Conservation (phyloP, 768 basidiomycete species). For the Mycena crocata region DNA sequence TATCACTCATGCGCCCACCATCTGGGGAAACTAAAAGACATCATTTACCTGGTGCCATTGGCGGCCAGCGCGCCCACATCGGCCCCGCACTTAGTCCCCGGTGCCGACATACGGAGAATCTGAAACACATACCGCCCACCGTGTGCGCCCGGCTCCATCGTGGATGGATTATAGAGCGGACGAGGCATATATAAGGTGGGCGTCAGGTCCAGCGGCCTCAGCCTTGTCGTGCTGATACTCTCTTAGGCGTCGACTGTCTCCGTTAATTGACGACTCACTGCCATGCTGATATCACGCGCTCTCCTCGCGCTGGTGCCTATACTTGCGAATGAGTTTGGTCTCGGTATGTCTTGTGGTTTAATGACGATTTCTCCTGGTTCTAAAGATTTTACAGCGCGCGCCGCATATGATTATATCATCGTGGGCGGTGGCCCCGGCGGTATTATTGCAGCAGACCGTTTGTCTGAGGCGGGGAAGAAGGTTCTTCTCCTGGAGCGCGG, state of each 20-base stretch:
- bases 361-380: background rate
- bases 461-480: constrained; percentile 71
- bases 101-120: background rate
- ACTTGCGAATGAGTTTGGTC: background rate
- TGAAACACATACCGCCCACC: constrained; percentile 14
- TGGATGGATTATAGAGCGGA: background rate
- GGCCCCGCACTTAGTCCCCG: background rate
- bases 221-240: background rate
- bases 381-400: background rate
- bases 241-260: background rate
- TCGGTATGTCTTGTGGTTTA: background rate
- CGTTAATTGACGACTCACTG: too few relatives aligned
- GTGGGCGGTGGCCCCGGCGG: constrained; percentile 72
- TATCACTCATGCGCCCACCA: too few relatives aligned
- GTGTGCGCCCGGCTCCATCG: background rate
- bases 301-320: background rate
- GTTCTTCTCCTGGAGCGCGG: constrained; percentile 73
- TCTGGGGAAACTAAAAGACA: too few relatives aligned
- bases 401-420: constrained; percentile 62
- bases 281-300: constrained; percentile 4
- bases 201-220: background rate
- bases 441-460: constrained; percentile 66
- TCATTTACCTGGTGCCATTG: too few relatives aligned
- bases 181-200: background rate
- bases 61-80: background rate